Base-by-base conservation (phyloP, 2,329 filamentous ascomycete species). In the Gliomastix tumulicola region DNA sequence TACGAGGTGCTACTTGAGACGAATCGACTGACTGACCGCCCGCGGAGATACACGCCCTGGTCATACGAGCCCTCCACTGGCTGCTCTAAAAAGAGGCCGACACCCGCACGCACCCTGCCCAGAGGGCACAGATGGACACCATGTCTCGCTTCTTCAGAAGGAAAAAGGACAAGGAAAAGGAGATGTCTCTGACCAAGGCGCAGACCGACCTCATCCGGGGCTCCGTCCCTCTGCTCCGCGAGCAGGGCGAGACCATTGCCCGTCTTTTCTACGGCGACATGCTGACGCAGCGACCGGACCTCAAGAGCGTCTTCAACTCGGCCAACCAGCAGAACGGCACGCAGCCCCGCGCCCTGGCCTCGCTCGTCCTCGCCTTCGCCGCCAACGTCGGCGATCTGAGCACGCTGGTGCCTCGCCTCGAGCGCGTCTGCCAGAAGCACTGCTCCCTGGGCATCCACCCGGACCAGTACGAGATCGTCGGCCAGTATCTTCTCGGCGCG, bases 261-360 rank as follows among this genome's bases (percentile, higher is more conserved):
- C 69, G 68, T n/a, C 69, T 73, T 45, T 88, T 89, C 65, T 88
- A 89, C 66, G 66, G 68, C 42, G 79, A 76, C 51, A 75, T 88
- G 66, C 65, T 88, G 18, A 53, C 54, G 10, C 75, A 76, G 27
- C 68, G 86, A 41, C 82, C 82, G 0, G 71, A 77, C 31, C 71
- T 88, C 21, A 74, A 79, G 48, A 72, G 79, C 56, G 66, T 82
- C 57, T 88, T 88, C 71, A 88, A 87, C 45, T 49, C 46, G 1
- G 55, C 52, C 40, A 60, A 60, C 47, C 55, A 57, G 45, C 50
- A 51, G 41, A 60, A 56, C 36, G 56, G 54, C 30, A 54, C 54
- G 9, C 56, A 60, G 34, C 56, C 56, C 7, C 50, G 56, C 33
- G 56, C 56, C 23, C 49, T 60, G 27, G 53, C 54, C n/a, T 49